Evolutionary conservation across 1,284 basidiomycete species (phyloP), one percentile per base, ranked within the genome.

Genomic region (Ustilago xerochloae): DNA sequence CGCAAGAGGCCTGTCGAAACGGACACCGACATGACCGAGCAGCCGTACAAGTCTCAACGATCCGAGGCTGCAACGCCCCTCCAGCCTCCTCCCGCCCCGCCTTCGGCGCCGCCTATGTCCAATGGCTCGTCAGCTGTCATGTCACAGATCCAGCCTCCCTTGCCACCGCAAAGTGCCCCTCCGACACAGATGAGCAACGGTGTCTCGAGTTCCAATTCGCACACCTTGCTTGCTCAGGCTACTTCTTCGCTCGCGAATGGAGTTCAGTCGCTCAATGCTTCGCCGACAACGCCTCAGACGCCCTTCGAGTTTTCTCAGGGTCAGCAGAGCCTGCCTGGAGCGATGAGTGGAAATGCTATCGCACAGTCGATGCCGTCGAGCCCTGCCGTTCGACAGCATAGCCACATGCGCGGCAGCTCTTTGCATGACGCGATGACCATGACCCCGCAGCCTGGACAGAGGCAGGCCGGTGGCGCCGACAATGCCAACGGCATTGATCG

Each of bases 401-500:
- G 54, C n/a, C 73, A 71, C 47, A 55, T 50, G 50, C 67, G 64
- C 32, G 53, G 60, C 18, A 52, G 57, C n/a, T 75, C 73, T 4
- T 20, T 75, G 60, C 73, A 75, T 8, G 68, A 75, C 30, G 73
- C 73, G 18, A 75, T 75, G 73, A 63, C 63, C 50, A 62, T 64
- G 56, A 55, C 73, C 4, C 54, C 62, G 13, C 62, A 55, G 39
- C 35, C 53, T 15, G 53, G 49, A 4, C 68, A 58, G 39, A 71
- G 51, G n/a, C 35, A 50, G 46, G 6, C 54, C 13, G 43, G 47
- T 18, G 46, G 26, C 22, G 12, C 32, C 13, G 59, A 69, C 9
- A 32, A 20, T 33, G 15, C 38, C 7, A 30, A 20, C 47, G 49
- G 48, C 47, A 39, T n/a, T 13, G 58, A 68, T 4, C 53, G 63